These are phyloP conservation scores for Blastobotrys peoriensis DNA, from an alignment of 805 yeast species.

Conservation along the genomic window DNA sequence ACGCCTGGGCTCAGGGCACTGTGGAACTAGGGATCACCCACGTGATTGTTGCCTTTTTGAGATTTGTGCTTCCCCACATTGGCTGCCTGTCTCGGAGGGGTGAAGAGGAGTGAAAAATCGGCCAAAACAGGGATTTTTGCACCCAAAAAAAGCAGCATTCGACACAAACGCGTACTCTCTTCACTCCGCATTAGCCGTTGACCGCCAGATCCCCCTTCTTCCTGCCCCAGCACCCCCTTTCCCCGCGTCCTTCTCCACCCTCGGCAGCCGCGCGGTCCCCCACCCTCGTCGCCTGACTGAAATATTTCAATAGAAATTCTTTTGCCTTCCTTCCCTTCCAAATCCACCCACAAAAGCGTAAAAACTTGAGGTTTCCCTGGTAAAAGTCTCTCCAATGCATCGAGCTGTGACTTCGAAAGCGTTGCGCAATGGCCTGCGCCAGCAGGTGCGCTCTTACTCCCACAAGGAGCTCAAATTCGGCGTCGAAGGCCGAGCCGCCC, in stretches of 20 bases:
- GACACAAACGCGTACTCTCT: too few relatives aligned
- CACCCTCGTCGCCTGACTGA: background rate
- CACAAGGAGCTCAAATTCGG: conserved; percentile 97
- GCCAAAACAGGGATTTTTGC: too few relatives aligned
- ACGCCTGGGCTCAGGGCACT: too few relatives aligned
- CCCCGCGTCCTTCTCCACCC: background rate
- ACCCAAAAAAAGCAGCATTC: too few relatives aligned
- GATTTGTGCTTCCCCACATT: too few relatives aligned
- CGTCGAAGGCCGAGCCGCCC: conserved; percentile 94
- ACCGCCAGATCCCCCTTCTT: too few relatives aligned
- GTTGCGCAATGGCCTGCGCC: conserved; percentile 5
- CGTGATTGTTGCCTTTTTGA: too few relatives aligned
- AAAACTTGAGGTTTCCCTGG: background rate
- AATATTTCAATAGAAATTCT: background rate
- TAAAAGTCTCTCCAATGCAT: conserved; percentile 3
- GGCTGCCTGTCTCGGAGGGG: too few relatives aligned
- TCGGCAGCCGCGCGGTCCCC: background rate
- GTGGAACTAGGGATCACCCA: too few relatives aligned
- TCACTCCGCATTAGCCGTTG: too few relatives aligned
- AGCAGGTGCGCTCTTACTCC: conserved; percentile 30
- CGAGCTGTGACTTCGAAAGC: conserved; percentile 1
- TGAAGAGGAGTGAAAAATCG: too few relatives aligned
- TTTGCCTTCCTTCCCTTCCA: background rate
- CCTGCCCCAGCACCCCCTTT: too few relatives aligned
- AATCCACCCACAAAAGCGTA: background rate